These are phyloP conservation scores for Scheffersomyces lignicola DNA, from an alignment of 1,139 yeast genomes.

Conservation along the genomic window DNA sequence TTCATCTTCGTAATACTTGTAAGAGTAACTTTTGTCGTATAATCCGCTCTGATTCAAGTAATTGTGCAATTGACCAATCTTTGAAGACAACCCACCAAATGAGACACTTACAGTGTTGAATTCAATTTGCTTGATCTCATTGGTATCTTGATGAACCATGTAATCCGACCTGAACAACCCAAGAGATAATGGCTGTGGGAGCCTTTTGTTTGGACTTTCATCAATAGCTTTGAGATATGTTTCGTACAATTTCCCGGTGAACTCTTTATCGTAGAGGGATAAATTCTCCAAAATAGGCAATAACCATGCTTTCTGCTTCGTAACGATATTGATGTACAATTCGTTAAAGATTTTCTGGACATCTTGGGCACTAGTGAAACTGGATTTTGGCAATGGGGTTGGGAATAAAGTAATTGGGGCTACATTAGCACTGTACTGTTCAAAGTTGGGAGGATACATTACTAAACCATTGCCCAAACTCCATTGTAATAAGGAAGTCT, in stretches of 20 bases:
- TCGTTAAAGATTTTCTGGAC: slow-evolving; percentile 75
- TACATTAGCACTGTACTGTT: slow-evolving; percentile 47
- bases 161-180: slow-evolving; percentile 93
- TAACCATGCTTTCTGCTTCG: slow-evolving; percentile 59
- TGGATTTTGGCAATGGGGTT: slow-evolving; percentile 73
- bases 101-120: slow-evolving; percentile 95
- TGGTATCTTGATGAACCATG: slow-evolving; percentile 56
- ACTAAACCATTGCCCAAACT: slow-evolving; percentile 73
- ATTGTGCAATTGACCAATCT: slow-evolving; percentile 74
- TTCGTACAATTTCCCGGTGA: slow-evolving; percentile 77
- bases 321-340: slow-evolving; percentile 67
- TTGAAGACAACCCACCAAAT: slow-evolving; percentile 85
- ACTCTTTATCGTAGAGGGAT: slow-evolving; percentile 63
- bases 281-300: slow-evolving; percentile 53
- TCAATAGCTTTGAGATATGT: slow-evolving; percentile 49
- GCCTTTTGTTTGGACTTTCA: slow-evolving; percentile 42
- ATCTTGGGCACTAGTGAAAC: slow-evolving; percentile 63
- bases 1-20: slow-evolving; percentile 42
- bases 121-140: slow-evolving; percentile 83
- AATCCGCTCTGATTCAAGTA: slow-evolving; percentile 59
- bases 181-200: slow-evolving; percentile 65
- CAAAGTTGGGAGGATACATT: slow-evolving; percentile 68
- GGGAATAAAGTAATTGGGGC: slow-evolving; percentile 93
- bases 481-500: slow-evolving; percentile 67
- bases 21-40: slow-evolving; percentile 42